Conservation (phyloP, 495 filamentous ascomycete genomes). For the Trichoderma virens region DNA sequence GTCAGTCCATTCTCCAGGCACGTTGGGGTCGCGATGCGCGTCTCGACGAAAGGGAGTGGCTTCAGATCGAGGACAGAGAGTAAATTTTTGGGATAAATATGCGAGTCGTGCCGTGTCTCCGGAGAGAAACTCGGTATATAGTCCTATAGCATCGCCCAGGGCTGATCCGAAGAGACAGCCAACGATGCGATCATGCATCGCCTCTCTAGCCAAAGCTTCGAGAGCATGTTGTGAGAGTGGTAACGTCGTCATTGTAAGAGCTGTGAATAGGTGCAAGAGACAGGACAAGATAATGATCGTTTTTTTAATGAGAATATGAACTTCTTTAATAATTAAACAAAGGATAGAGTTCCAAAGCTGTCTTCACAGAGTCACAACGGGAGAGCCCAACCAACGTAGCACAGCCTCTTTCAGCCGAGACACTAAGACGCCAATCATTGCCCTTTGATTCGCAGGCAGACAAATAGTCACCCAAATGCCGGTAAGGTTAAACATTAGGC, state of each 20-base stretch:
- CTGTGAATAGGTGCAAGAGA: no score
- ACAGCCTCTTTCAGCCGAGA: neutral
- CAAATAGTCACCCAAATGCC: neutral
- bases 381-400: neutral
- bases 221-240: neutral
- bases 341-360: neutral
- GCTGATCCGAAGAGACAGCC: conserved; percentile 38
- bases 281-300: no score
- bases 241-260: neutral
- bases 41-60: conserved; percentile 30
- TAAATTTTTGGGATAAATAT: conserved; percentile 30
- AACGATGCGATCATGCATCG: conserved; percentile 27
- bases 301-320: no score
- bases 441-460: neutral
- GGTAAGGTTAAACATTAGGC: neutral
- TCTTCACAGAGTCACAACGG: neutral
- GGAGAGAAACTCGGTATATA: conserved; percentile 42
- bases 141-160: conserved; percentile 40
- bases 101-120: conserved; percentile 16
- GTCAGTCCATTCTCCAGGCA: conserved; percentile 39
- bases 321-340: no score
- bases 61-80: conserved; percentile 18
- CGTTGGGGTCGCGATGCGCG: conserved; percentile 29
- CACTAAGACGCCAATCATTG: neutral
- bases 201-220: neutral